phyloP scores from a whole-genome alignment of 2,329 filamentous ascomycete species.

The Aspergillus thermomutatus region DNA sequence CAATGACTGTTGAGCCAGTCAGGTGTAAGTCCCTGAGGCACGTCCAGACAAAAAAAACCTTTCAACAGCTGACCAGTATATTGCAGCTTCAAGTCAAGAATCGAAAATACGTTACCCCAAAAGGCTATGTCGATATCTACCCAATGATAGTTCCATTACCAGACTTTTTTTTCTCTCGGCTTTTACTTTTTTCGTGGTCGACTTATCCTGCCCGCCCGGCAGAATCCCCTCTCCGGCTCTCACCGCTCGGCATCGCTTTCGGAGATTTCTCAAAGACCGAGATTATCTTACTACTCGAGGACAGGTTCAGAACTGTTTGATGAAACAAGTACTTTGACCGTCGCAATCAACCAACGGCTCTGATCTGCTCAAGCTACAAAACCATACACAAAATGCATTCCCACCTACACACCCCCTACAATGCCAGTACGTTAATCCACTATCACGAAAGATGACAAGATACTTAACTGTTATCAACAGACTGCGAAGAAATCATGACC shows the following conservation, averaged over 20 bases:
- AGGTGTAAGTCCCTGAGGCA: background rate
- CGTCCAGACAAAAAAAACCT: background rate
- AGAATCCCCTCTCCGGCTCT: constrained; percentile 21
- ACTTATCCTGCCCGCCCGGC: constrained; percentile 27
- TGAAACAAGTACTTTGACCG: background rate
- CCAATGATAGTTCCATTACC: constrained; percentile 7
- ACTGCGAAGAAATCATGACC: constrained; percentile 90
- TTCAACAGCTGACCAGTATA: background rate
- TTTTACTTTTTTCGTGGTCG: constrained; percentile 17
- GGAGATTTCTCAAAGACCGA: constrained; percentile 6
- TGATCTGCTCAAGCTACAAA: constrained; percentile 9
- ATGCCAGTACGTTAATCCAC: constrained; percentile 61
- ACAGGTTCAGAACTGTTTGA: background rate
- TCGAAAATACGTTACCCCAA: background rate
- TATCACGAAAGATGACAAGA: background rate
- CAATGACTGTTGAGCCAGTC: background rate
- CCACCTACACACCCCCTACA: constrained; percentile 90
- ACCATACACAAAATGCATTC: constrained; percentile 74
- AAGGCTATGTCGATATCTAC: background rate
- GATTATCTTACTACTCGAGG: background rate
- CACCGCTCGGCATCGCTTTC: constrained; percentile 24
- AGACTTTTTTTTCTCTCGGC: constrained; percentile 25
- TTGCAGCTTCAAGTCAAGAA: background rate
- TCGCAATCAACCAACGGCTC: background rate
- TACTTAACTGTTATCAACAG: constrained; percentile 47